Evolutionary conservation across 257 asterid genomes (phyloP).

Genomic region (Leptodermis oblonga): DNA sequence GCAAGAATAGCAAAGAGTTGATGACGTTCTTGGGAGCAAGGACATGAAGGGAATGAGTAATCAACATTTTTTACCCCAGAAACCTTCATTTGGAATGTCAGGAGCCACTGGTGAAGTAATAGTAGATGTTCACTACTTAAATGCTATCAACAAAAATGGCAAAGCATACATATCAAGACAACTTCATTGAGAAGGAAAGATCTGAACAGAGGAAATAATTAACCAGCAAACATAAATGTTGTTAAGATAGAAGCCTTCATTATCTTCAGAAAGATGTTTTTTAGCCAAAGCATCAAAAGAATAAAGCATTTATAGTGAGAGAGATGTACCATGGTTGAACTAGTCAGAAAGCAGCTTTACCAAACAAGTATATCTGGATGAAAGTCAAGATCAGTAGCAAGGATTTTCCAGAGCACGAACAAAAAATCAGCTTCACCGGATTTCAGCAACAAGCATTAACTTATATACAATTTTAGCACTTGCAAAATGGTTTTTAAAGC

Average conservation of each 20-base stretch:
- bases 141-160: background rate
- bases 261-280: conserved; percentile 1
- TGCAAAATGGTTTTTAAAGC: background rate
- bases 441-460: background rate
- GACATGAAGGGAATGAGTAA: background rate
- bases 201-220: background rate
- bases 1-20: background rate
- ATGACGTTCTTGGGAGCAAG: background rate
- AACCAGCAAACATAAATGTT: background rate
- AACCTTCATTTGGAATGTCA: background rate
- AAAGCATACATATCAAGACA: background rate
- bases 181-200: background rate
- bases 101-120: background rate
- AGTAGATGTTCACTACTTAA: background rate
- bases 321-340: background rate
- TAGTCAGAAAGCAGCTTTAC: background rate
- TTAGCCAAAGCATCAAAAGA: background rate
- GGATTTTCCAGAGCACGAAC: background rate
- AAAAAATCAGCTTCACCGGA: background rate
- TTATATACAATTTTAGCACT: background rate
- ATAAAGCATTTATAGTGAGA: background rate
- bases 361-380: background rate
- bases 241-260: background rate
- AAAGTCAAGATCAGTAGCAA: background rate
- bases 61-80: background rate